Evolutionary conservation across 768 basidiomycete genomes (phyloP).

Genomic region (Suillus subalutaceus): DNA sequence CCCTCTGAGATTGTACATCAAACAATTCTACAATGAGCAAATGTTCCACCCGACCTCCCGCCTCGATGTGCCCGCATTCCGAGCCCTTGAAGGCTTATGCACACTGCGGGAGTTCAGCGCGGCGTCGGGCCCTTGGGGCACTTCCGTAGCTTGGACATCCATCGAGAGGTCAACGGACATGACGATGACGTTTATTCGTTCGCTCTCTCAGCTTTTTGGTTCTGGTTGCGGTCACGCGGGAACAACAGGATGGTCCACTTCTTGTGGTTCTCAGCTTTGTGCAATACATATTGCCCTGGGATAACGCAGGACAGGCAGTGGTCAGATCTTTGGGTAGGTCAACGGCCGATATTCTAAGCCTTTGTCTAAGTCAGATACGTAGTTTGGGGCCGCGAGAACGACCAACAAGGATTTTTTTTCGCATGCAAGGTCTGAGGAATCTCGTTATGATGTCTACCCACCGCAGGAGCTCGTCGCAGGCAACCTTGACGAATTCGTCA

Average conservation of each 20-base stretch:
- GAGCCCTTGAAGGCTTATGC: constrained; percentile 49
- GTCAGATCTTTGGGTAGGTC: constrained; percentile 35
- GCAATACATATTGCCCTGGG: constrained; percentile 50
- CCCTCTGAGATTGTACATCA: constrained; percentile 62
- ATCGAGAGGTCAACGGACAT: too few species aligned
- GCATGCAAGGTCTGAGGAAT: constrained; percentile 64
- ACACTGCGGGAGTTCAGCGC: too few species aligned
- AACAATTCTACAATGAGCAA: constrained; percentile 60
- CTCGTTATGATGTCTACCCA: too few species aligned
- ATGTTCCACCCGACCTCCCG: constrained; percentile 67
- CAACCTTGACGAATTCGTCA: constrained; percentile 55
- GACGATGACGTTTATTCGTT: constrained; percentile 48
- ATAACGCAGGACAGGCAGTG: constrained; percentile 21
- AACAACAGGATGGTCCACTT: constrained; percentile 65
- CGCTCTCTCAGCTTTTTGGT: constrained; percentile 64
- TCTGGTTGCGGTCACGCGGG: constrained; percentile 56
- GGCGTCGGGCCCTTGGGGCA: too few species aligned
- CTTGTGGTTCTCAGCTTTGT: constrained; percentile 60
- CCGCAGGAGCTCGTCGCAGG: constrained; percentile 78
- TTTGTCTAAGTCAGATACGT: neutral
- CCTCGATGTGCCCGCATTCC: constrained; percentile 74
- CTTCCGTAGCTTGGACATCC: too few species aligned
- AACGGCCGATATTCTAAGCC: neutral
- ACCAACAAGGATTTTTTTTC: constrained; percentile 61
- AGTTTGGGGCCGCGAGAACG: constrained; percentile 80